A percentile compares a stretch with the other conserved stretches of the same genome.
phyloP scores from a whole-genome alignment of 257 asterid genomes.

The Nicotiana sylvestris region DNA sequence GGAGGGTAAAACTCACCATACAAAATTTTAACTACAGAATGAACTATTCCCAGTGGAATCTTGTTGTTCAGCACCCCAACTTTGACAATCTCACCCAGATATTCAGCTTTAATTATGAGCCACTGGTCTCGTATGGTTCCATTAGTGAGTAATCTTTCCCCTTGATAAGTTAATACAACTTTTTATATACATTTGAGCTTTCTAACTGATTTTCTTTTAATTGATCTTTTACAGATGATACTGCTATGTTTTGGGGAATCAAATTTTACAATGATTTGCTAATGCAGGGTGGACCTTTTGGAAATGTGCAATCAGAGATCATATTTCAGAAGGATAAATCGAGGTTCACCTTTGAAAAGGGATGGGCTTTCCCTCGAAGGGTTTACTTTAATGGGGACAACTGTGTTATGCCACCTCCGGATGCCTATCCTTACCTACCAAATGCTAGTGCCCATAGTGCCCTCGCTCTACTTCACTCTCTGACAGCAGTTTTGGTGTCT shows the following conservation, averaged over 20 bases:
- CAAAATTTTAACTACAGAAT: conserved; percentile 37
- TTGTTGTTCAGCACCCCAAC: conserved; percentile 45
- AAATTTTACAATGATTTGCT: conserved; percentile 42
- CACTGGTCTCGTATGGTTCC: conserved; percentile 27
- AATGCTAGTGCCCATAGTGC: conserved; percentile 5
- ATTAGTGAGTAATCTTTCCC: conserved; percentile 30
- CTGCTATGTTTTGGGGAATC: conserved; percentile 44
- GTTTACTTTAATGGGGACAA: conserved; percentile 45
- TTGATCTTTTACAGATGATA: conserved; percentile 37
- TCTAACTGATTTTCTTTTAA: neutral
- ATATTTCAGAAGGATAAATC: conserved; percentile 33
- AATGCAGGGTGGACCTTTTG: conserved; percentile 32
- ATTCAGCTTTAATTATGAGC: conserved; percentile 44
- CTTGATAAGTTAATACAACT: neutral
- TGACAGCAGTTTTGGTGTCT: conserved; percentile 11
- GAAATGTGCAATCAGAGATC: conserved; percentile 56
- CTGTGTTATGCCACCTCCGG: conserved; percentile 52
- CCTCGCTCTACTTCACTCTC: neutral
- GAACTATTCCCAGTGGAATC: conserved; percentile 50
- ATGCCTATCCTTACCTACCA: conserved; percentile 37
- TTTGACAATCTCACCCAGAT: conserved; percentile 32
- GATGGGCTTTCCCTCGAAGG: conserved; percentile 56
- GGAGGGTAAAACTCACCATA: conserved; percentile 46
- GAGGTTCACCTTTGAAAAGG: conserved; percentile 38
- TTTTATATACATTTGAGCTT: neutral